Evolutionary conservation across 2,329 filamentous ascomycete species (phyloP), one percentile per base, ranked within the genome.

Genomic region (Fusarium gaditjirri): DNA sequence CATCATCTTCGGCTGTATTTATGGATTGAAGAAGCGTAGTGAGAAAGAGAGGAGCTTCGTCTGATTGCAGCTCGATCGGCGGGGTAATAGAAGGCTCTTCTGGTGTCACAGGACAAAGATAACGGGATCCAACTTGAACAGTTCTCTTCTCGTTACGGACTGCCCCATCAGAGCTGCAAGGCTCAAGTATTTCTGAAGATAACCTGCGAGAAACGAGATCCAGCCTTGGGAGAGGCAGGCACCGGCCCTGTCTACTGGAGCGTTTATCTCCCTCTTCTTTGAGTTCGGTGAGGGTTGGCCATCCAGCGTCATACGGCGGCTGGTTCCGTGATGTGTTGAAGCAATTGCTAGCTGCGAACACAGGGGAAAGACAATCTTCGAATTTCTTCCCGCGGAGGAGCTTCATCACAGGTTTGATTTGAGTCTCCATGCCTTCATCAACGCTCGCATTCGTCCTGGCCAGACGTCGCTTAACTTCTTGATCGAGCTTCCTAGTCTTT

Each of bases 231-330:
- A 78, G 67, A 43, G 81, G 81, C 27, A 83, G 72, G 36, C 71
- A 77, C n/a, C 80, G 78, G 25, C 74, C 65, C 44, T 76, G 65
- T 47, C 65, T 59, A 38, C 53, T 47, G 2, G 75, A 71, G 23
- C 78, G 74, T 44, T 73, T 78, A 58, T 82, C 78, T 39, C 80
- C 79, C 19, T 80, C 78, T 31, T 81, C 79, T 55, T 82, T 83
- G 33, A 83, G 75, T 59, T 82, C 80, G 17, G 80, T 71, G 42
- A 81, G 68, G 13, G 78, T 76, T 3, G 82, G 82, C 82, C 82
- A 83, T 47, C 76, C 72, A 27, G 73, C 78, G 16, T 57, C 70
- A 27, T 54, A 50, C 11, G 72, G 52, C 12, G 67, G 52, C 23
- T 72, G 63, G 19, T 65, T 64, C 14, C 54, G 55, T 25, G 70